Percentiles rank a stretch among this genome's conserved stretches.
These are phyloP conservation scores for Eucalyptus pauciflora DNA, from an alignment of 345 rosid species.

Conservation along the genomic window DNA sequence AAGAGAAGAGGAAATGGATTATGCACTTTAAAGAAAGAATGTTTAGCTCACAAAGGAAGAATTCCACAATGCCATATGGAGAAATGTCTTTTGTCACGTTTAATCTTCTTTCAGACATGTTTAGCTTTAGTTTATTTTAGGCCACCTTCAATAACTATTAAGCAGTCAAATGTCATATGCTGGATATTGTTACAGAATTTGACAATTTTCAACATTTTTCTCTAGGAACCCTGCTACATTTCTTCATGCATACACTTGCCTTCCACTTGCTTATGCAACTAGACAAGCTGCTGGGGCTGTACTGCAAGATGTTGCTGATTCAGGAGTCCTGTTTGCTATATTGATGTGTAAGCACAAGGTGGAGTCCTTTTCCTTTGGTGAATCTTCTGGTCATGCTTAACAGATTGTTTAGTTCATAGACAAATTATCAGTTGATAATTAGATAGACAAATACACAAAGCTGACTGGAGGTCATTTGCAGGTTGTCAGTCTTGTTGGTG, in stretches of 20 bases:
- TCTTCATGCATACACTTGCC: slow-evolving; percentile 20
- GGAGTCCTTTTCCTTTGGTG: background rate
- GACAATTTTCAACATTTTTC: background rate
- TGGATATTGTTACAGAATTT: background rate
- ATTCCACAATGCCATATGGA: background rate
- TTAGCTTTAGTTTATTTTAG: background rate
- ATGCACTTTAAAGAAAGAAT: background rate
- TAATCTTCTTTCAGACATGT: background rate
- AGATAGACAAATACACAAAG: background rate
- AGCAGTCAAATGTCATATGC: background rate
- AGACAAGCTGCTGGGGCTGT: slow-evolving; percentile 14
- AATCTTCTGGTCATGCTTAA: background rate
- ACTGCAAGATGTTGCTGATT: slow-evolving; percentile 11
- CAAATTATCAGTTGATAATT: background rate
- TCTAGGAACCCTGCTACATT: slow-evolving; percentile 14
- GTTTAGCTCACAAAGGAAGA: background rate
- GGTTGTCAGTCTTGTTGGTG: slow-evolving; percentile 96
- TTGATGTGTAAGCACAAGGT: slow-evolving; percentile 19
- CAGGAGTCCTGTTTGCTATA: slow-evolving; percentile 16
- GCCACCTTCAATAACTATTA: background rate
- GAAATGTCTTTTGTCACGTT: background rate
- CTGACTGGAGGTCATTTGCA: slow-evolving; percentile 10
- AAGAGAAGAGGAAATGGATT: background rate
- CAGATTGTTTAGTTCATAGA: background rate
- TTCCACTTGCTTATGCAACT: slow-evolving; percentile 18